These are phyloP conservation scores for Yamadazyma spencermartinsiae DNA, from an alignment of 1,139 yeast genomes.

Conservation along the genomic window DNA sequence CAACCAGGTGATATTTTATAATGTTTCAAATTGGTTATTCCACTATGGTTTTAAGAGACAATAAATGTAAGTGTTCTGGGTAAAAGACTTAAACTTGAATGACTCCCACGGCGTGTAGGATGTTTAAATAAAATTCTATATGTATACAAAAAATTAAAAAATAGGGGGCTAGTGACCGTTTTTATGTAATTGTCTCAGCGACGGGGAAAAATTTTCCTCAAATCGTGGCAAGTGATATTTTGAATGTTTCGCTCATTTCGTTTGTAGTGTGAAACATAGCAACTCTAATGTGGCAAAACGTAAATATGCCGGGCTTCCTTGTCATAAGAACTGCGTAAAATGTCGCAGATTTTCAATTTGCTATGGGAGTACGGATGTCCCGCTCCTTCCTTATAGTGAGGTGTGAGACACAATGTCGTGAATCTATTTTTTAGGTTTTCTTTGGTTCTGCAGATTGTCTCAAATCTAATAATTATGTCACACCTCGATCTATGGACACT, in stretches of 20 bases:
- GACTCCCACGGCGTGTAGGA: too few relatives aligned
- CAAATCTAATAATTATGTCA: too few relatives aligned
- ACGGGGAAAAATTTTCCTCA: slow-evolving; percentile 5
- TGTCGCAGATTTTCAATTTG: too few relatives aligned
- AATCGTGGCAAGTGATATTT: slow-evolving; percentile 13
- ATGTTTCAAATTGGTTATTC: too few relatives aligned
- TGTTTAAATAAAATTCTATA: too few relatives aligned
- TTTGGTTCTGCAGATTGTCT: too few relatives aligned
- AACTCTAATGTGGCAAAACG: slow-evolving; percentile 3
- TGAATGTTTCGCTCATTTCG: slow-evolving; percentile 6
- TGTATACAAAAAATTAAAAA: slow-evolving; percentile 3
- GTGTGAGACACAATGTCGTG: not conserved
- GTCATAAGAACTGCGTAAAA: not conserved
- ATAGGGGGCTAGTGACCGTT: slow-evolving; percentile 9
- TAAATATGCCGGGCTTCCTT: not conserved
- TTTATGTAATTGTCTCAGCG: not conserved
- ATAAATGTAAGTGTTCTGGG: too few relatives aligned
- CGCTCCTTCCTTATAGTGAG: not conserved
- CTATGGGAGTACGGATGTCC: not conserved
- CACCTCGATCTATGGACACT: too few relatives aligned
- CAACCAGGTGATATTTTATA: too few relatives aligned
- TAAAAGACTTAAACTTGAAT: too few relatives aligned
- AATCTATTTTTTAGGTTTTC: not conserved
- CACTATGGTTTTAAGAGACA: too few relatives aligned
- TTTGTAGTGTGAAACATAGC: slow-evolving; percentile 3